Base-by-base conservation (phyloP, 225 moss, liverwort and hornwort genomes). In the Polytrichum commune region DNA sequence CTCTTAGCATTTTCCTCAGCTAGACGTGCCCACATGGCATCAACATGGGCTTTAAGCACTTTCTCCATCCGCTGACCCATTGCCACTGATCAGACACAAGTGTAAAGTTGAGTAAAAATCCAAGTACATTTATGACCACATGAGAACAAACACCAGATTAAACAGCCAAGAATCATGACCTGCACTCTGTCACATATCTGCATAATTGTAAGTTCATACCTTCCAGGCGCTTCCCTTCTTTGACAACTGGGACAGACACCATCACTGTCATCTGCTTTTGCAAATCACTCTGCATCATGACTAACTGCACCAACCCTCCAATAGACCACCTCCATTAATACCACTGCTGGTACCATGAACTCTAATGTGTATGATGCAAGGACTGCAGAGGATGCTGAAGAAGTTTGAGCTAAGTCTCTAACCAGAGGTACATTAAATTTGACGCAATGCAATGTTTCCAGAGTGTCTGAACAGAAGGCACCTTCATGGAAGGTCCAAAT, bases 221-320 rank as follows among this genome's bases (percentile, higher is more conserved):
- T 82, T 96, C 96, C 78, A 96, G 64, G 55, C 96, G 90, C 82
- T 90, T 96, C 32, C 92, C 96, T 88, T 97, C 96, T 72, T 94
- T 94, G 30, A 23, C 72, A 20, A 97, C 90, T 65, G 96, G 96
- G 65, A 91, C 84, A 5, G 86, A 86, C 13, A 92, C 89, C 85
- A 86, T 86, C 67, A 91, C 78, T 29, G 89, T 82, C 90, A 97
- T 89, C 86, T 97, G 92, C 85, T 92, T 97, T 68, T 93, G 94
- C 53, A 97, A 60, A 35, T 97, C 96, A 72, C 86, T 74, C 72
- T 97, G 96, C 92, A 90, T 88, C 55, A 75, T 84, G 32, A 97
- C 78, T 85, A 97, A 73, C 96, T 97, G 83, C 56, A 82, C 81
- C 81, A 75, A 38, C 25, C 58, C 24, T 29, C 60, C 62, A 63